Conservation (phyloP, 768 basidiomycete genomes). For the Mycena rosella region DNA sequence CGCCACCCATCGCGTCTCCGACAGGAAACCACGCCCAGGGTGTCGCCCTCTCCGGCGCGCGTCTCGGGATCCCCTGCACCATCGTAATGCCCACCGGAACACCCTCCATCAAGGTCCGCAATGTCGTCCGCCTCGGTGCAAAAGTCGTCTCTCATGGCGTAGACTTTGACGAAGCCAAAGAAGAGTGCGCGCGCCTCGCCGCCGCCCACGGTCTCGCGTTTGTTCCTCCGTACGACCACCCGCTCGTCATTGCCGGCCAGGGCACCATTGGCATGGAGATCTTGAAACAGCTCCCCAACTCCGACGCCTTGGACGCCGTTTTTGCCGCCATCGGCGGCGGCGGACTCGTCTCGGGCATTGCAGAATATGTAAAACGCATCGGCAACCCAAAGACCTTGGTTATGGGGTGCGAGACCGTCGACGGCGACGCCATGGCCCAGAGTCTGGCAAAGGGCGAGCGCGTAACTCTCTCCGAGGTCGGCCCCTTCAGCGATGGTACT, state of each 20-base stretch:
- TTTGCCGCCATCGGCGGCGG: conserved; percentile 97
- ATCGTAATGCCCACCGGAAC: conserved; percentile 98
- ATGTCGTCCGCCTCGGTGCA: conserved; percentile 94
- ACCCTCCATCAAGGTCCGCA: conserved; percentile 95
- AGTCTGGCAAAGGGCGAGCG: conserved; percentile 87
- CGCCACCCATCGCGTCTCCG: not conserved
- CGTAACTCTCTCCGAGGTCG: conserved; percentile 88
- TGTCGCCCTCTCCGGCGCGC: conserved; percentile 93
- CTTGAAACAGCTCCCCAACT: conserved; percentile 85
- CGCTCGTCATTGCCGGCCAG: conserved; percentile 96
- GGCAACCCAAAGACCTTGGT: conserved; percentile 87
- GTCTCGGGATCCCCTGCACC: conserved; percentile 93
- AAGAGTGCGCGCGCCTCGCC: conserved; percentile 91
- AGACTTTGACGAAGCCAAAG: conserved; percentile 97
- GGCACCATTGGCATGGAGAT: conserved; percentile 97
- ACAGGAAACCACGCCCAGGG: conserved; percentile 99
- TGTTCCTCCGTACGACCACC: conserved; percentile 98
- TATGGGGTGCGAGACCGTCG: conserved; percentile 93
- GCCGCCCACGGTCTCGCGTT: conserved; percentile 82
- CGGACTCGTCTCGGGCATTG: conserved; percentile 91
- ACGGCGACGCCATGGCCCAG: conserved; percentile 93
- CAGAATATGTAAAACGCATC: conserved; percentile 93
- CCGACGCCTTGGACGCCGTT: conserved; percentile 84
- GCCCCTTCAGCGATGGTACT: conserved; percentile 97
- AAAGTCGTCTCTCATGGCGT: conserved; percentile 92